Evolutionary conservation across 2,329 filamentous ascomycete genomes (phyloP), one percentile per base, ranked within the genome.

Genomic region (Daldinia sp.): DNA sequence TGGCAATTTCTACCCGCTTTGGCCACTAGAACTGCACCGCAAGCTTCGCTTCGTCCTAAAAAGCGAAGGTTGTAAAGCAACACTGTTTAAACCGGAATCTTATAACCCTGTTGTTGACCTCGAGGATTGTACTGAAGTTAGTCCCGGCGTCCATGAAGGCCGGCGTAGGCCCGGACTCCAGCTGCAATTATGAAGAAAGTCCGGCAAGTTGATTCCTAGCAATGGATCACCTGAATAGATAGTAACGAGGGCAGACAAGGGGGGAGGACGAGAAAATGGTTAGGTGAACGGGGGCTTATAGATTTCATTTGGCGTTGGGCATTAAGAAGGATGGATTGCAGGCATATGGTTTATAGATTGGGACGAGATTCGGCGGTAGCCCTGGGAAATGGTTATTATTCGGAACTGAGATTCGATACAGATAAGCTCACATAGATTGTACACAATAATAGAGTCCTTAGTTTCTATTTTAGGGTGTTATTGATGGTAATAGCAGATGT

Each of bases 61-160:
- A 44, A 39, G 10, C 9, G 1, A 13, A 2, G 7, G 20, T 2
- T 9, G 15, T 15, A 3, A 15, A 13, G 12, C 12, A 39, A 13
- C 23, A 2, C 30, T 68, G 26, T 54, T 61, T 18, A 54, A 61
- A 10, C 65, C 65, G 4, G 28, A 48, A 6, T 46, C 20, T n/a
- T n/a, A 51, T 6, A 18, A 51, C n/a, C 48, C 37, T 5, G 2
- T 9, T 4, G 18, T 20, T 15, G 62, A 59, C 15, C n/a, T 64
- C 2, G 35, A 30, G 30, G 30, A 30, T 2, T 57, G n/a, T 9
- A 30, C 2, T 2, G 13, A 44, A 30, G 4, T 1, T 13, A 6
- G 4, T 7, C 12, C 6, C 7, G 39, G 15, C 3, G 10, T 57
- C 39, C 44, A 57, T 15, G 39, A 44, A 6, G 2, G 20, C 20